Base-by-base conservation (phyloP, 106 monocot species). In the Vanilla planifolia region DNA sequence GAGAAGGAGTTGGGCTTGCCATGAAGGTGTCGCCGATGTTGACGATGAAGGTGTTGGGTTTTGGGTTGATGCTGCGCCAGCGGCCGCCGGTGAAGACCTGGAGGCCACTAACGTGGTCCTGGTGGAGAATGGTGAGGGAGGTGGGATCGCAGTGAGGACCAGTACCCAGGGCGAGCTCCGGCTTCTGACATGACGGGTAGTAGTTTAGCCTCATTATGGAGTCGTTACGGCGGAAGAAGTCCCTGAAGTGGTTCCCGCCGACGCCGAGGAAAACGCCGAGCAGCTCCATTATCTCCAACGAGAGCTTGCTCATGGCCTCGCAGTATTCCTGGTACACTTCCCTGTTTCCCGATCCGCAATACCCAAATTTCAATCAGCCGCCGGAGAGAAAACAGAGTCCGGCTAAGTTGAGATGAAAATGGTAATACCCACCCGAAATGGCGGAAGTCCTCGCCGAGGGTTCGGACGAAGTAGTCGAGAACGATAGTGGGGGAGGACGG, bases 91-190 rank as follows among this genome's bases (percentile, higher is more conserved):
- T 35, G 40, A 53, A 70, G 0, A 79, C 73, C 45, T 79, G 52
- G 35, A 79, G 73, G 1, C 79, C 79, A 8, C 51, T 59, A 6
- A 79, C 64, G 3, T 74, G 28, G 52, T 79, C 79, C 34, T 79
- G 79, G 23, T 69, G 55, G 8, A 79, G 60, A 16, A 79, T 55
- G 51, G 79, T 79, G 32, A 84, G 55, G 22, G 83, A 71, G 29
- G 78, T 84, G 14, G 78, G 78, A n/a, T 79, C 78, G 62, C 58
- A 75, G 36, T 84, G 83, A 14, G 83, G 83, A 3, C 78, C 83
- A 4, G 83, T 79, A 5, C 83, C 83, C 15, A 84, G 64, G 11
- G 75, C 57, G 25, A 79, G 68, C n/a, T 78, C 62, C 7, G 83
- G 83, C 36, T 75, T 52, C 45, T 59, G 75, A 61, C 83, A 84